Evolutionary conservation across 2,329 filamentous ascomycete genomes (phyloP), one percentile per base, ranked within the genome.

Genomic region (Dactylellina cionopaga): DNA sequence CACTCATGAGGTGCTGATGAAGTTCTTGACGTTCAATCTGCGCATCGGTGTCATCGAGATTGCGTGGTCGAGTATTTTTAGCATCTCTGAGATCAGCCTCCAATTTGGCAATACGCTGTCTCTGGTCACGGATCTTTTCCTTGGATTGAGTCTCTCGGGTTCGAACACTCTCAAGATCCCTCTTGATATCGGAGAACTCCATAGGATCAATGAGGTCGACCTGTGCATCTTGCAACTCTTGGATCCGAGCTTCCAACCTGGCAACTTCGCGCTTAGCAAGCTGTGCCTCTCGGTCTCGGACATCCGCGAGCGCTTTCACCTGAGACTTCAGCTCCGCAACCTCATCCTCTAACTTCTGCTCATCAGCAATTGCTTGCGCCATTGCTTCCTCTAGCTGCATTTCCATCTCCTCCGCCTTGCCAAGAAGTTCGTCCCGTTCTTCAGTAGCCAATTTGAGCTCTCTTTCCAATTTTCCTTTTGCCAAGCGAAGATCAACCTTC

Each of bases 81-180:
- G 85, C 83, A 66, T 92, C 87, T 75, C 90, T 88, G 3, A 89
- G 82, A 68, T 89, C 86, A 39, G 85, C 85, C 78, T 92, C 89
- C 13, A 92, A 83, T 33, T 90, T 87, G 1, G 85, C 82, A 51
- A 92, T 84, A 65, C 89, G 85, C 49, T 85, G 84, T 78, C 89
- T 90, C 66, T 90, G 84, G 17, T 83, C 82, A 69, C 88, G 88
- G 68, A 89, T 83, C 1, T 83, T 81, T 27, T 89, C 85, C 75
- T 88, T 89, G 75, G 89, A 86, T 5, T 87, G 85, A 13, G 86
- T 84, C 75, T 92, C 89, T 75, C 87, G 89, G 77, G 87, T 85
- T n/a, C 88, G 85, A 3, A 88, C 85, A 29, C 84, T 84, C 1
- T 86, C 83, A 5, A 92, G 82, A 76, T 89, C 88, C 41, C 85